Evolutionary conservation across 805 yeast genomes (phyloP), one percentile per base, ranked within the genome.

Genomic region (Hanseniaspora singularis): DNA sequence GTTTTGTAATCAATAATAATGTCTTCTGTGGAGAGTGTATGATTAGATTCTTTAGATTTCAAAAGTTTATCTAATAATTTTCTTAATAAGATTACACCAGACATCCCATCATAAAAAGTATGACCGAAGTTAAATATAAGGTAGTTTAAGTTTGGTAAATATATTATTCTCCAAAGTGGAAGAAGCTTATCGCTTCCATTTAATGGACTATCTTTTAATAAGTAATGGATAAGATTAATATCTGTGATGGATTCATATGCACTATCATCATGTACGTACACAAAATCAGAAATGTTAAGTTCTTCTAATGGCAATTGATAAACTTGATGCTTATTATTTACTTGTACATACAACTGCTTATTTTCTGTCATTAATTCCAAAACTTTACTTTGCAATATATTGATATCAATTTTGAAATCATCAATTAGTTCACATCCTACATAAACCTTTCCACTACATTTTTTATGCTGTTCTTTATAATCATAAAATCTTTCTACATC

Each of bases 301-400:
- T n/a, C n/a, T n/a, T n/a, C n/a, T n/a, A n/a, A n/a, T n/a, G n/a
- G n/a, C n/a, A n/a, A n/a, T n/a, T n/a, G n/a, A n/a, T n/a, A n/a
- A n/a, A n/a, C n/a, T n/a, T n/a, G n/a, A n/a, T n/a, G n/a, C n/a
- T n/a, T n/a, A n/a, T n/a, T n/a, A n/a, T n/a, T n/a, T n/a, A n/a
- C 22, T 18, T 43, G 40, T n/a, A 28, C n/a, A 14, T 56, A 52
- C 30, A 55, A 51, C 38, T 54, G 54, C 8, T 53, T 51, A 45
- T 57, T 55, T 28, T 54, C n/a, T n/a, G n/a, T n/a, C n/a, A n/a
- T n/a, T n/a, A n/a, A n/a, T n/a, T n/a, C 11, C 28, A 26, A 26
- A 8, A 8, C 28, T 26, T 8, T 26, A 26, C 10, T 26, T 7
- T 8, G 7, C 7, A 46, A 38, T 14, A 46, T 33, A 31, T 11